Conservation (phyloP, 345 rosid genomes). For the Arabidopsis thaliana region TAIR10.1 NC_003071.7:18919001-18919500, state of each 20-base stretch:
- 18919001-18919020: constrained; percentile 27
- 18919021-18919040: constrained; percentile 41
- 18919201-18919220: constrained; percentile 10
- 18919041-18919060: background rate
- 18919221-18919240: constrained; percentile 26
- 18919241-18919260: background rate
- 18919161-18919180: constrained; percentile 41
- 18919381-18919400: constrained; percentile 8
- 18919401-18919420: constrained; percentile 83
- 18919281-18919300: constrained; percentile 1
- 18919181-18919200: constrained; percentile 22
- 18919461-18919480: constrained; percentile 96
- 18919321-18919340: background rate
- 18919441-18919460: constrained; percentile 97
- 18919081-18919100: constrained; percentile 25
- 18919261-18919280: background rate
- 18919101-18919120: constrained; percentile 46
- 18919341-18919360: constrained; percentile 30
- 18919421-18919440: constrained; percentile 96
- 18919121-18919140: constrained; percentile 41
- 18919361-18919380: constrained; percentile 34
- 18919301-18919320: background rate
- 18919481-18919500: constrained; percentile 9
- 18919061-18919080: constrained; percentile 34
- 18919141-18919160: constrained; percentile 50